phyloP scores from a whole-genome alignment of 192 early-diverging fungal genomes.

The Backusella psychrophila region DNA sequence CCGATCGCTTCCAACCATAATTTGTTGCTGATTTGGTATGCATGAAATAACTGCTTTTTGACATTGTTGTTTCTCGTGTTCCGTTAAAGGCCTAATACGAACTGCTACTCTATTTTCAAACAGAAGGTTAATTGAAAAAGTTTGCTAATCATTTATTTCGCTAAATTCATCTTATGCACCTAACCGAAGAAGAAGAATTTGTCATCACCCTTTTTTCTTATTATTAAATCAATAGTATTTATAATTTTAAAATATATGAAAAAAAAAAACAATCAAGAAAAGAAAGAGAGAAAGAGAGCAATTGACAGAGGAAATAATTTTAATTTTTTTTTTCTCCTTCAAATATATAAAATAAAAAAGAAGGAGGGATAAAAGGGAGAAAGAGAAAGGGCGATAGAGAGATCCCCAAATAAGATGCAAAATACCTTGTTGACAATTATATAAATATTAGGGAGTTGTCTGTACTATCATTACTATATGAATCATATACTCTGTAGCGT shows the following conservation, averaged over 20 bases:
- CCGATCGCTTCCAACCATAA: constrained; percentile 56
- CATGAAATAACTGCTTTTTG: constrained; percentile 52
- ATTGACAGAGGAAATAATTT: not conserved
- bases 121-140: not conserved
- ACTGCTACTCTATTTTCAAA: constrained; percentile 61
- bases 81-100: constrained; percentile 73
- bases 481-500: not conserved
- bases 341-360: not conserved
- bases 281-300: not conserved
- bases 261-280: not conserved
- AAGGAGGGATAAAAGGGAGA: not conserved
- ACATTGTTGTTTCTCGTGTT: constrained; percentile 65
- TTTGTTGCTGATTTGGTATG: constrained; percentile 56
- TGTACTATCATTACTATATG: not conserved
- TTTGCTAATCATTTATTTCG: not conserved
- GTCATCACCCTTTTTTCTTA: not conserved
- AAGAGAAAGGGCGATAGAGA: not conserved
- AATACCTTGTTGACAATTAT: constrained; percentile 4
- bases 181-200: constrained; percentile 15
- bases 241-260: not conserved
- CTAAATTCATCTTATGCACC: not conserved
- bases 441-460: not conserved
- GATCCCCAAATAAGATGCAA: not conserved
- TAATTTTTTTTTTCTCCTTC: not conserved
- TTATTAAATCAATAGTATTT: not conserved